Percentiles rank a stretch among this genome's conserved stretches.
These are phyloP conservation scores for Cardamine occulta DNA, from an alignment of 345 rosid species.

Conservation along the genomic window DNA sequence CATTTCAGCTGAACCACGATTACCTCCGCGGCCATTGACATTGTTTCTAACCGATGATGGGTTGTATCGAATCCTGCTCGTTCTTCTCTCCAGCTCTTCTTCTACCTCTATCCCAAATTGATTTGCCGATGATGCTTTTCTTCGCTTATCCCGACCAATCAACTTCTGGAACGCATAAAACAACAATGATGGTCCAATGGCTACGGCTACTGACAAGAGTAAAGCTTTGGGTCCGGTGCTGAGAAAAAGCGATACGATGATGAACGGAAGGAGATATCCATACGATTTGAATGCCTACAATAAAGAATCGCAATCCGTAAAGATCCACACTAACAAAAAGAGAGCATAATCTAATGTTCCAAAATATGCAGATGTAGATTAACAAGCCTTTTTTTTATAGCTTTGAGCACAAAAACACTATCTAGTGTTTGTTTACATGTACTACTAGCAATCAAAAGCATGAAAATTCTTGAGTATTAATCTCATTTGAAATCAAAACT, in stretches of 20 bases:
- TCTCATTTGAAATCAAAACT: constrained; percentile 20
- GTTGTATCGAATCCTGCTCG: constrained; percentile 21
- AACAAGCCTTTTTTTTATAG: neutral
- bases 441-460: neutral
- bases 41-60: constrained; percentile 27
- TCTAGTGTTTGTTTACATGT: neutral
- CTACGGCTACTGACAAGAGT: constrained; percentile 36
- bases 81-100: constrained; percentile 8
- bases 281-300: constrained; percentile 45
- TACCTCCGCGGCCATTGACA: constrained; percentile 15
- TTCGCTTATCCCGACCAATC: constrained; percentile 39
- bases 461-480: constrained; percentile 9
- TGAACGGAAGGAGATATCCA: constrained; percentile 46
- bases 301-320: neutral
- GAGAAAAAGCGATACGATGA: constrained; percentile 40
- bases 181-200: constrained; percentile 37
- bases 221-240: constrained; percentile 48
- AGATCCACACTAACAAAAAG: constrained; percentile 5
- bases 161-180: constrained; percentile 42
- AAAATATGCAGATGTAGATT: neutral
- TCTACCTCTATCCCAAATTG: constrained; percentile 24
- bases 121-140: constrained; percentile 22
- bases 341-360: neutral
- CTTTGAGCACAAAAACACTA: constrained; percentile 1
- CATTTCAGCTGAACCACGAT: constrained; percentile 18